Evolutionary conservation across 2,329 filamentous ascomycete genomes (phyloP).

Genomic region (Talaromyces sp.): DNA sequence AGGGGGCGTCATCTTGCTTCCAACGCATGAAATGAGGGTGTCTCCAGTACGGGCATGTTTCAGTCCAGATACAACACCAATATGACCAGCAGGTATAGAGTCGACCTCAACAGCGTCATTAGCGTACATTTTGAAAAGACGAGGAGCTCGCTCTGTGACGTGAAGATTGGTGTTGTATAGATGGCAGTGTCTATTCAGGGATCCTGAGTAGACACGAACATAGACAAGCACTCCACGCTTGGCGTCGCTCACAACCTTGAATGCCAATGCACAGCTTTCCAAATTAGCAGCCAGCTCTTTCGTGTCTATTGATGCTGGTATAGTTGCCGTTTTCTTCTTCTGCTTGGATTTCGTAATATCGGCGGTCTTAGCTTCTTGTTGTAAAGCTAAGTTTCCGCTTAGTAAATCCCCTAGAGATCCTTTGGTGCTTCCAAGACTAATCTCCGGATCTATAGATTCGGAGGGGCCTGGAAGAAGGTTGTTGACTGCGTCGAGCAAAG

Average conservation of each 20-base stretch:
- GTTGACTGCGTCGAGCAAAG: slow-evolving; percentile 80
- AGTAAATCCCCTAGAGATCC: slow-evolving; percentile 54
- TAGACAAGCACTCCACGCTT: slow-evolving; percentile 86
- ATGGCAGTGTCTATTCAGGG: slow-evolving; percentile 66
- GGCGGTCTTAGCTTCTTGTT: slow-evolving; percentile 30
- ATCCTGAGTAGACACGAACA: slow-evolving; percentile 85
- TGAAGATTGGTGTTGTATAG: slow-evolving; percentile 86
- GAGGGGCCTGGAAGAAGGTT: slow-evolving; percentile 81
- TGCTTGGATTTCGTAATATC: slow-evolving; percentile 38
- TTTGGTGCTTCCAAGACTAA: slow-evolving; percentile 61
- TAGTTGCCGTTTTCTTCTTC: slow-evolving; percentile 40
- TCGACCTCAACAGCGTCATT: slow-evolving; percentile 81
- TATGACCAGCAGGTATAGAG: slow-evolving; percentile 78
- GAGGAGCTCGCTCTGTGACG: slow-evolving; percentile 73
- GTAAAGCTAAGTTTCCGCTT: slow-evolving; percentile 43
- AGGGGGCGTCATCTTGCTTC: slow-evolving; percentile 62
- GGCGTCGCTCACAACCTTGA: slow-evolving; percentile 90
- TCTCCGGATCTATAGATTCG: slow-evolving; percentile 74
- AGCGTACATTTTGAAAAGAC: slow-evolving; percentile 84
- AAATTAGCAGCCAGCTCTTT: slow-evolving; percentile 56
- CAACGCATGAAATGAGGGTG: slow-evolving; percentile 73
- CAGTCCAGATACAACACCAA: slow-evolving; percentile 86
- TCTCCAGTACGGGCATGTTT: slow-evolving; percentile 93
- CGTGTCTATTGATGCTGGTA: slow-evolving; percentile 46
- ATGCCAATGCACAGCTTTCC: slow-evolving; percentile 66